Conservation (phyloP, 352 stramenopile genomes). For the Globisporangium carolinianum region DNA sequence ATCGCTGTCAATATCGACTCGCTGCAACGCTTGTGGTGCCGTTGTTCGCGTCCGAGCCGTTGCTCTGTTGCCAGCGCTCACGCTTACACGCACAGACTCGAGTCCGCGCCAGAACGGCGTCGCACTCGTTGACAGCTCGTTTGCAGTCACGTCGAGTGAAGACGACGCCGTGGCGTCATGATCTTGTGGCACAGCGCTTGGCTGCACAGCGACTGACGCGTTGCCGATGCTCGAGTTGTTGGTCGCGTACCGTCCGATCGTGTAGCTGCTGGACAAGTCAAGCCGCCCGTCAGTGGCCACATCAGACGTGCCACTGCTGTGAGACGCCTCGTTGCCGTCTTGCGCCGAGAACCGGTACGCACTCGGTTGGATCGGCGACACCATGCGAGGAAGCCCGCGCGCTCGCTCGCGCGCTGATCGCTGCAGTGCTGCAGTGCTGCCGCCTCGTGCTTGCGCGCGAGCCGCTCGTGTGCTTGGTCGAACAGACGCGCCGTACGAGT, state of each 20-base stretch:
- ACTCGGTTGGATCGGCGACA: constrained; percentile 5
- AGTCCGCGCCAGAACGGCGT: constrained; percentile 9
- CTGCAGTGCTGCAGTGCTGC: not conserved
- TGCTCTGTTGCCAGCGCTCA: not conserved
- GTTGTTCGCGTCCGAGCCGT: not conserved
- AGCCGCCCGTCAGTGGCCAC: not conserved
- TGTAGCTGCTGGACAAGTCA: not conserved
- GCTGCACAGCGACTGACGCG: too few species aligned
- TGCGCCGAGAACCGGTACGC: constrained; percentile 1
- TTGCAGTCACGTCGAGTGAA: too few species aligned
- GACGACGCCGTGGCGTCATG: too few species aligned
- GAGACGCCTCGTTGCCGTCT: not conserved
- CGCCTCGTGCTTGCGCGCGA: not conserved
- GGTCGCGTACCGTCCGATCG: too few species aligned
- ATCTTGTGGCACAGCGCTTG: too few species aligned
- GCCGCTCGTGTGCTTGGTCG: not conserved
- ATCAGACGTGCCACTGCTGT: not conserved
- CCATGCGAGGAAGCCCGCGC: constrained; percentile 6
- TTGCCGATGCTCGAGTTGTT: too few species aligned
- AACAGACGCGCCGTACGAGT: not conserved
- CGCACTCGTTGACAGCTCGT: not conserved
- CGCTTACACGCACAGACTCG: not conserved
- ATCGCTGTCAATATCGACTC: too few species aligned
- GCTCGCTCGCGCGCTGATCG: not conserved
- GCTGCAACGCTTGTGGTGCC: not conserved